Percentiles rank a stretch among this genome's conserved stretches.
phyloP scores from a whole-genome alignment of 2,329 filamentous ascomycete species.

The Coniosporium tulheliwenetii region DNA sequence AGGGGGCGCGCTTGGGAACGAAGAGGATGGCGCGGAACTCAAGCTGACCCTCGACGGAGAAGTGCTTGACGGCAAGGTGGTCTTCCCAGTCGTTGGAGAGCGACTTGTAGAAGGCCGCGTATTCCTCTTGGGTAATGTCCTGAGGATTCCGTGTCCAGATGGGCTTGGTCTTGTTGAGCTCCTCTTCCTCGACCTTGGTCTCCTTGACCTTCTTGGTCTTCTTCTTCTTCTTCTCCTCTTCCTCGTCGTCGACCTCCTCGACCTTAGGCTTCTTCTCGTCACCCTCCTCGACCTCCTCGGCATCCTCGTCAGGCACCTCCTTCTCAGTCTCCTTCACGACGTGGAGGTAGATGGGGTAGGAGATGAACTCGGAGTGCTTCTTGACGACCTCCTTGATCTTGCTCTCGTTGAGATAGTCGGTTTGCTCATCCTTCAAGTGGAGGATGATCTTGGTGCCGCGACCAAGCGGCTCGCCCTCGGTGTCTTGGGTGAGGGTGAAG shows the following conservation, averaged over 20 bases:
- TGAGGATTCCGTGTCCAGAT: constrained; percentile 98
- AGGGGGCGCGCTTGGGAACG: constrained; percentile 97
- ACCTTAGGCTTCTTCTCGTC: constrained; percentile 88
- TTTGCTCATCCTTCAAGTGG: constrained; percentile 98
- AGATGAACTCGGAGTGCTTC: constrained; percentile 99
- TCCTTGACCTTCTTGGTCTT: constrained; percentile 99
- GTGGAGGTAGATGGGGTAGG: constrained; percentile 99
- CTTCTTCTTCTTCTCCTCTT: constrained; percentile 74
- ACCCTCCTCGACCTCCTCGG: constrained; percentile 53
- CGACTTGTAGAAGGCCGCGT: constrained; percentile 99
- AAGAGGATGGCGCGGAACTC: constrained; percentile 99
- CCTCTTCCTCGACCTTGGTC: constrained; percentile 95
- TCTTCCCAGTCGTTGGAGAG: constrained; percentile 99
- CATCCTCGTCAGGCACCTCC: constrained; percentile 94
- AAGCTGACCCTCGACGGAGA: constrained; percentile 99
- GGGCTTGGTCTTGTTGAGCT: constrained; percentile 99
- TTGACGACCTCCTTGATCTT: constrained; percentile 99
- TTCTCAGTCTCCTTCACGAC: constrained; percentile 98
- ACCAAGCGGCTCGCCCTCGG: constrained; percentile 77
- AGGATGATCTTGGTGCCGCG: constrained; percentile 97
- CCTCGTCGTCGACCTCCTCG: constrained; percentile 80
- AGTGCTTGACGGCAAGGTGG: constrained; percentile 99
- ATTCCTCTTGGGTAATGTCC: constrained; percentile 93
- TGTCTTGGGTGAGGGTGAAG: constrained; percentile 84
- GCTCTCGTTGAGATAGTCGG: constrained; percentile 94